Evolutionary conservation across 768 basidiomycete genomes (phyloP), one percentile per base, ranked within the genome.

Genomic region (Termitomyces sp.): DNA sequence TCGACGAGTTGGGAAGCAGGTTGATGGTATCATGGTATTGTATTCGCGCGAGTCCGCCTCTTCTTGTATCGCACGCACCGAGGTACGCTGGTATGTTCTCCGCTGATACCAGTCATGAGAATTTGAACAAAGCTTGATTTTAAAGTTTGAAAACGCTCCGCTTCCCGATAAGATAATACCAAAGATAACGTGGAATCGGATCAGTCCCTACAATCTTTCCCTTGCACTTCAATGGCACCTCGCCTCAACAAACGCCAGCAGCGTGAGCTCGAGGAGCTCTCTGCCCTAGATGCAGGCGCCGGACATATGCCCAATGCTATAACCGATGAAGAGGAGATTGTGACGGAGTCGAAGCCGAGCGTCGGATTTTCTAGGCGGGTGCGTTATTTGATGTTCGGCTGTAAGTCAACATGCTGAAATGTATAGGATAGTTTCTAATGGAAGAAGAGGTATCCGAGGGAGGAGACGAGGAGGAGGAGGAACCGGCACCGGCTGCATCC

Each of bases 241-340:
- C 79, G 88, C 60, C 72, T 88, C 40, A 94, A 84, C 72, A 95
- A 92, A 72, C 80, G 94, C 49, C 92, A 94, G 70, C 90, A 94
- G 26, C 26, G 26, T 18, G 46, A 47, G 65, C 78, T 85, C 24
- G 91, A 94, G 58, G 91, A 95, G 62, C 81, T 95, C 2, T 77
- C 83, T 36, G 79, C 82, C 1, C 77, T 87, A 40, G 73, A 73
- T 41, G 38, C 16, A 26, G 30, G 46, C 8, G 32, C 13, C 18
- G 6, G 5, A 1, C 61, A 70, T 8, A 65, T 72, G 2, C 65
- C 71, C 14, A 68, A 63, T 20, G 70, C 67, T 1, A 57, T 54
- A 10, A 68, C 73, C 9, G 73, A 68, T 26, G 81, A 81, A 13
- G 78, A 80, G 30, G 76, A 79, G 38, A 61, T 60, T 41, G 54